A percentile compares a stretch with the other conserved stretches of the same genome.
Conservation (phyloP, 73 alveolate species). For the Paramecium caudatum region DNA sequence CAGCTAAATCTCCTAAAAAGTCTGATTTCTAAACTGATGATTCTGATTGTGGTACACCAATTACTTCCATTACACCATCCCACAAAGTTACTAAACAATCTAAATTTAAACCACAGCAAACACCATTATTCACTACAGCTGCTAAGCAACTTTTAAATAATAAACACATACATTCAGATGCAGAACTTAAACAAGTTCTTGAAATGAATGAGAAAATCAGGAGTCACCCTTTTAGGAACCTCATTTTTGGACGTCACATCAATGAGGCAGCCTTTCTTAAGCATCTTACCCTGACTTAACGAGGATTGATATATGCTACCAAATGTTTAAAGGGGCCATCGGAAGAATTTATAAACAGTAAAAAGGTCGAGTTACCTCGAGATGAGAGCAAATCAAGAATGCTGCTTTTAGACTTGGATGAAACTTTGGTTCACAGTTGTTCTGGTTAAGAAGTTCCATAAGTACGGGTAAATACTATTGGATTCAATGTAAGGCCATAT, state of each 20-base stretch:
- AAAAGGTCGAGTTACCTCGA: constrained; percentile 18
- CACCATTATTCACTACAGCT: background rate
- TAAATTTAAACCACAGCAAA: constrained; percentile 22
- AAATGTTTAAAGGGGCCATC: constrained; percentile 75
- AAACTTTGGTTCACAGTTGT: constrained; percentile 86
- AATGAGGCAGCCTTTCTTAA: constrained; percentile 38
- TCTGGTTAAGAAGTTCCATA: constrained; percentile 58
- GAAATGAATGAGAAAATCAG: background rate
- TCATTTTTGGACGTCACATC: constrained; percentile 55
- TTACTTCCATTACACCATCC: background rate
- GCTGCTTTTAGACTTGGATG: constrained; percentile 89
- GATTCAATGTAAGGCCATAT: constrained; percentile 87
- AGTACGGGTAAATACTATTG: constrained; percentile 76
- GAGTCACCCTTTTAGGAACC: constrained; percentile 74
- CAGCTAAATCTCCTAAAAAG: constrained; percentile 24
- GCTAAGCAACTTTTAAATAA: background rate
- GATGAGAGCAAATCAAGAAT: constrained; percentile 76
- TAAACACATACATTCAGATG: constrained; percentile 48
- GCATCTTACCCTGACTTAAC: constrained; percentile 59
- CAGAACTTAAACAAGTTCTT: constrained; percentile 12
- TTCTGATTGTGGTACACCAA: constrained; percentile 65
- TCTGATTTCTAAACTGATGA: constrained; percentile 59
- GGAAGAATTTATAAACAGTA: constrained; percentile 60
- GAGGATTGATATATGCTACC: constrained; percentile 73
- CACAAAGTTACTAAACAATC: background rate